Percentiles rank a stretch among this genome's conserved stretches.
These are phyloP conservation scores for Trametes polyzona DNA, from an alignment of 1,284 basidiomycete species.

Conservation along the genomic window DNA sequence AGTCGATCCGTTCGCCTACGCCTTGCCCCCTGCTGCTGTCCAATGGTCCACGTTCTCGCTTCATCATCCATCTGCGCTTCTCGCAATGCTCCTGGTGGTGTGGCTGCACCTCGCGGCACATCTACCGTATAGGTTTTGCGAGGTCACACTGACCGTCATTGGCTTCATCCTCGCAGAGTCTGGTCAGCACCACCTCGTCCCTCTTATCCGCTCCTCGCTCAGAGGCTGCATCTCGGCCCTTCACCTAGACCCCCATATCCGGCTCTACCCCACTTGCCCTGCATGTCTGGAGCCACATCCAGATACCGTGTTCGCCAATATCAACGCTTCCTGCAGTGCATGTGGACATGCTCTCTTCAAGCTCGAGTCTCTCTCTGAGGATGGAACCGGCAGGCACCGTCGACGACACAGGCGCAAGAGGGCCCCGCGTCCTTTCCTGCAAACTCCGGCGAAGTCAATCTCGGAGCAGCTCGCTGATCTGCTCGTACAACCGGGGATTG, in stretches of 20 bases:
- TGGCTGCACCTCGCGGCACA: conserved; percentile 22
- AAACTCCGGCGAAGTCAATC: conserved; percentile 9
- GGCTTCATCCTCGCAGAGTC: neutral
- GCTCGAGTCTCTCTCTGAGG: neutral
- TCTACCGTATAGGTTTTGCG: conserved; percentile 12
- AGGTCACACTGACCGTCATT: conserved; percentile 1
- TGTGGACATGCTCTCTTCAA: conserved; percentile 16
- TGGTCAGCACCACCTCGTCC: neutral
- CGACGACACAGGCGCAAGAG: neutral
- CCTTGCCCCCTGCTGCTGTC: no score
- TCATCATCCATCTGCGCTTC: conserved; percentile 1
- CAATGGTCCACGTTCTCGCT: no score
- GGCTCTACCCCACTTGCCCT: conserved; percentile 17
- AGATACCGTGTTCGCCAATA: neutral
- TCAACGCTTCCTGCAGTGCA: neutral
- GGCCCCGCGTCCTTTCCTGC: no score
- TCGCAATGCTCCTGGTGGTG: conserved; percentile 11
- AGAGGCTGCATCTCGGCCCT: conserved; percentile 4
- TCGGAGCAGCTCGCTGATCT: conserved; percentile 20
- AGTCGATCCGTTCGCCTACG: no score
- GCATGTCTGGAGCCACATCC: conserved; percentile 17
- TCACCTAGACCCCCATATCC: conserved; percentile 1
- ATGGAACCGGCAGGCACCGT: neutral
- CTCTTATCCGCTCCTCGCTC: conserved; percentile 1
- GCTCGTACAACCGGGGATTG: conserved; percentile 24